Evolutionary conservation across 768 basidiomycete genomes (phyloP), one percentile per base, ranked within the genome.

Genomic region (Auriculariales sp.): DNA sequence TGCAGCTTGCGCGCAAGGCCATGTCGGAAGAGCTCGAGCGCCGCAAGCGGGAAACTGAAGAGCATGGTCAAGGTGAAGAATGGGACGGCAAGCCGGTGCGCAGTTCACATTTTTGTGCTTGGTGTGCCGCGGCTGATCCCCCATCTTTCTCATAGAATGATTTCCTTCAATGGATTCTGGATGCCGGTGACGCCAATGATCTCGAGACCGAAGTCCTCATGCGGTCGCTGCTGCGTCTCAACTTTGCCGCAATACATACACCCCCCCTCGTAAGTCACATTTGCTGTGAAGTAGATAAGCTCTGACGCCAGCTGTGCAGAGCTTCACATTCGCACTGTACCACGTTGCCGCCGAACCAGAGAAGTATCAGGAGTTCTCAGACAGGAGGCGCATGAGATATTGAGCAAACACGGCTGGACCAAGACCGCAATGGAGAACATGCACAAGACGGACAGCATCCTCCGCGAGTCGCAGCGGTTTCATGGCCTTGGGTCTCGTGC

Each of bases 361-460:
- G 47, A 44, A 44, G 22, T 67, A 61, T 36, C 49, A 63, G 2
- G 55, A 58, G 22, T 59, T 64, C 1, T 65, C 30, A 58, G 63
- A 3, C 59, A 58, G 28, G 65, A 66, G 44, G 55, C 64, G 22
- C 59, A 62, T 24, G 46, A 33, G 3, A 51, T 59, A 34, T 47
- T 70, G 3, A 36, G 51, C 1, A 51, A 58, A 24, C 58, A 53
- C 54, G 66, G 49, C 44, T 73, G 71, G 70, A 63, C 64, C 2
- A 75, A 73, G 55, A 57, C 57, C 12, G 64, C 67, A 0, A 55
- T 72, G 50, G 60, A 64, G 10, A 61, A 64, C 44, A 68, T 75
- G 69, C 57, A 54, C 46, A 68, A 65, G 54, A 47, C 73, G 2
- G 76, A 78, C 53, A 76, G 74, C 53, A 74, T 77, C 55, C 45